Percentiles rank a stretch among this genome's conserved stretches.
phyloP scores from a whole-genome alignment of 148 eudicot species.

The Cornus suecica region DNA sequence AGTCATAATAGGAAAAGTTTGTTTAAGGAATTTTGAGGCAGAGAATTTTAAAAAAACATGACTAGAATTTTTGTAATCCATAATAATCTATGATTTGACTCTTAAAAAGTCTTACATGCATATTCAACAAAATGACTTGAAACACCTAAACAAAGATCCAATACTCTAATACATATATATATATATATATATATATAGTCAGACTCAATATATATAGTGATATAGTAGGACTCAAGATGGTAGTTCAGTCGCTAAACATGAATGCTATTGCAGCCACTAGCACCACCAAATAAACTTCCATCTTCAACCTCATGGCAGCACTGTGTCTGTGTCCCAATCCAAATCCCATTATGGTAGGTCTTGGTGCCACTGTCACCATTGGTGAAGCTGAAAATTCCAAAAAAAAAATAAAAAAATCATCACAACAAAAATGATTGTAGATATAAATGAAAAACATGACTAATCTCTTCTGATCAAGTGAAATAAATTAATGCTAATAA shows the following conservation, averaged over 20 bases:
- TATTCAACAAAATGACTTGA: background rate
- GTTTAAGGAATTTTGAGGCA: no score
- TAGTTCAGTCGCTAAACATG: background rate
- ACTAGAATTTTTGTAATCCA: background rate
- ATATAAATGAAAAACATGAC: no score
- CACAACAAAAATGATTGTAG: background rate
- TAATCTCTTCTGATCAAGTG: no score
- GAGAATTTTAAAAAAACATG: no score
- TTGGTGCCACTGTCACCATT: constrained; percentile 38
- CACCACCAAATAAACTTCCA: constrained; percentile 14
- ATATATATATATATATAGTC: no score
- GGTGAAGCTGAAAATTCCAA: constrained; percentile 45
- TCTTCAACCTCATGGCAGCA: constrained; percentile 27
- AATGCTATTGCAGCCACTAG: constrained; percentile 18
- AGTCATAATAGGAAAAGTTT: no score
- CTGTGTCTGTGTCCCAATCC: constrained; percentile 35
- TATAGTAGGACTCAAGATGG: background rate
- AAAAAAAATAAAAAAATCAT: constrained; percentile 8
- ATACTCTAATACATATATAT: background rate
- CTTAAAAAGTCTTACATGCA: no score
- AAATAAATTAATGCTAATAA: background rate
- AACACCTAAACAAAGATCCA: background rate
- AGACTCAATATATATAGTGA: background rate
- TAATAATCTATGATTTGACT: background rate
- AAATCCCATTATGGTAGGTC: constrained; percentile 35